These are phyloP conservation scores for Candida orba DNA, from an alignment of 805 yeast species.

Conservation along the genomic window DNA sequence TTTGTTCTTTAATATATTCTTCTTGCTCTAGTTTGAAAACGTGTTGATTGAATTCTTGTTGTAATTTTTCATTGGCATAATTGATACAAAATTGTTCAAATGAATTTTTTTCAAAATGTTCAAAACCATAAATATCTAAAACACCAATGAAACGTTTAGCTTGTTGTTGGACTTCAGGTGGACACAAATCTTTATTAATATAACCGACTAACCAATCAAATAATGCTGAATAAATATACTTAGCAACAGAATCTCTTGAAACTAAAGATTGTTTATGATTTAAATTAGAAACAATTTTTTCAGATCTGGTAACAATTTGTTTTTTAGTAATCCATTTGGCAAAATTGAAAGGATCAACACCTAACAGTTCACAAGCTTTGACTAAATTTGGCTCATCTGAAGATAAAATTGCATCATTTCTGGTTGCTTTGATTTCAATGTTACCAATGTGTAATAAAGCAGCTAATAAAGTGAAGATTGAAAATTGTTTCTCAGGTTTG, in stretches of 20 bases:
- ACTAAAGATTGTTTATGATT: slow-evolving; percentile 79
- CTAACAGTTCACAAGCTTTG: slow-evolving; percentile 78
- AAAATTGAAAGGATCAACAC: slow-evolving; percentile 64
- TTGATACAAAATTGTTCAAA: slow-evolving; percentile 97
- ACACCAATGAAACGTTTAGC: slow-evolving; percentile 85
- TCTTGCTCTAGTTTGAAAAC: slow-evolving; percentile 96
- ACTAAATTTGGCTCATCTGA: slow-evolving; percentile 82
- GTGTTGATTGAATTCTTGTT: slow-evolving; percentile 95
- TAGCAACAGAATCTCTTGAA: slow-evolving; percentile 95
- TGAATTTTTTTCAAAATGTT: slow-evolving; percentile 88
- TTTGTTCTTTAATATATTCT: slow-evolving; percentile 85
- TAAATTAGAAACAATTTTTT: slow-evolving; percentile 80
- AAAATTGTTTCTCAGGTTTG: slow-evolving; percentile 44
- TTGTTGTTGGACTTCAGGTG: slow-evolving; percentile 54
- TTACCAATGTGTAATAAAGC: slow-evolving; percentile 92
- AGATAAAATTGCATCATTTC: slow-evolving; percentile 73
- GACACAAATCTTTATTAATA: slow-evolving; percentile 76
- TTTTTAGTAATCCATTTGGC: slow-evolving; percentile 91
- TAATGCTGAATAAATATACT: slow-evolving; percentile 83
- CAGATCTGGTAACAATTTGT: slow-evolving; percentile 87
- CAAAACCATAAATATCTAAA: slow-evolving; percentile 95
- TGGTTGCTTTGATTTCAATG: slow-evolving; percentile 75
- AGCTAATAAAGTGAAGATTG: slow-evolving; percentile 74
- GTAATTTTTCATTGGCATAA: slow-evolving; percentile 93
- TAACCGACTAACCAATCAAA: slow-evolving; percentile 92